Percentiles rank a stretch among this genome's conserved stretches.
Conservation (phyloP, 1,139 yeast species). For the Debaryomyces nepalensis region DNA sequence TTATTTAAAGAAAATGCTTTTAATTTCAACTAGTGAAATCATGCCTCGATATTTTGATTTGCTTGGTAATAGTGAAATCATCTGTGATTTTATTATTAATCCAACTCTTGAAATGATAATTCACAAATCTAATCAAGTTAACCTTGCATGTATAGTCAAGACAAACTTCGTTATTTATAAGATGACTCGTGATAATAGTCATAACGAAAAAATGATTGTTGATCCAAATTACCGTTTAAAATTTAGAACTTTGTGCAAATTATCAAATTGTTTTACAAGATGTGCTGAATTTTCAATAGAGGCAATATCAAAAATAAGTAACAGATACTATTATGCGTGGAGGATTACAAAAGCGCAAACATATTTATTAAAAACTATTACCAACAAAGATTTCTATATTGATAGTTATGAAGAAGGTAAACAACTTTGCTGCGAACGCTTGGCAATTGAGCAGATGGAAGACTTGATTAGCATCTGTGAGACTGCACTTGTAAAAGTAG, state of each 20-base stretch:
- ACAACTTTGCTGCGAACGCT: slow-evolving; percentile 18
- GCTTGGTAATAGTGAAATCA: slow-evolving; percentile 34
- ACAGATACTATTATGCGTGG: slow-evolving; percentile 57
- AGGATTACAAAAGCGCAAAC: slow-evolving; percentile 51
- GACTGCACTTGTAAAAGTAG: slow-evolving; percentile 27
- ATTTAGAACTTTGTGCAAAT: slow-evolving; percentile 30
- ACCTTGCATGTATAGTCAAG: slow-evolving; percentile 38
- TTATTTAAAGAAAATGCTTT: slow-evolving; percentile 40
- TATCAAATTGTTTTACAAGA: slow-evolving; percentile 38
- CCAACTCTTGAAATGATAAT: slow-evolving; percentile 46
- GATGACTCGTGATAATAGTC: slow-evolving; percentile 23
- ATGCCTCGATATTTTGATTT: slow-evolving; percentile 46
- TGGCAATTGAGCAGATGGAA: slow-evolving; percentile 29
- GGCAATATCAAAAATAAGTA: slow-evolving; percentile 42
- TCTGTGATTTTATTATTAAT: slow-evolving; percentile 44
- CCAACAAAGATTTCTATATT: slow-evolving; percentile 36
- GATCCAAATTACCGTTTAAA: slow-evolving; percentile 25
- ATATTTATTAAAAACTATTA: slow-evolving; percentile 32
- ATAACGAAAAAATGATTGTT: slow-evolving; percentile 20
- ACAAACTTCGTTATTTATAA: slow-evolving; percentile 28
- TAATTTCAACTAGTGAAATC: slow-evolving; percentile 36
- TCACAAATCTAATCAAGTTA: slow-evolving; percentile 42
- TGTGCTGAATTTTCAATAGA: slow-evolving; percentile 43
- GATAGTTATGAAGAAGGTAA: slow-evolving; percentile 21
- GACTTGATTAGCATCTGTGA: slow-evolving; percentile 37